Base-by-base conservation (phyloP, 768 basidiomycete genomes). In the Amanita rimosa region DNA sequence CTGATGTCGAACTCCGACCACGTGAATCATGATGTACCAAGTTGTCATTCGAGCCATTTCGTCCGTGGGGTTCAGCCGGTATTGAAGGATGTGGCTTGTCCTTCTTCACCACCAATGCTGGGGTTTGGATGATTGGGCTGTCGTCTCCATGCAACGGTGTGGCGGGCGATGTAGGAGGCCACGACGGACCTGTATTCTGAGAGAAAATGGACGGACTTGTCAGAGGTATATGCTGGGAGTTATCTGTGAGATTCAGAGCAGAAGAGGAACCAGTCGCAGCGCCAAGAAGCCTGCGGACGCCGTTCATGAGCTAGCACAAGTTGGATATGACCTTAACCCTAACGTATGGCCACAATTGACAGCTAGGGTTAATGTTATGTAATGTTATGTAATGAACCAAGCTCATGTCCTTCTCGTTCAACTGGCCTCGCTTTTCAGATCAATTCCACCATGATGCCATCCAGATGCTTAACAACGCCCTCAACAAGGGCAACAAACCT, bases 401-500 rank as follows among this genome's bases (percentile, higher is more conserved):
- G 42, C 54, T 47, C 42, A 88, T 88, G 86, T 87, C 85, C 57
- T 91, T 91, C 66, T 81, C 83, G 49, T 99, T 99, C 69, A 77
- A 92, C 73, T 97, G 91, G 87, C 94, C 95, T 48, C 81, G 87
- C 51, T 98, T 98, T 68, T 94, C 90, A 46, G 91, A 93, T 73
- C 85, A 87, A 66, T 97, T 97, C 60, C 92, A 96, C 69, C 80
- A 83, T 62, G 86, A 95, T 79, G 95, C 95, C 26, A 90, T 92
- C 54, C 83, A 89, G 56, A 93, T 96, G 88, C 85, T 98, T 69
- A 92, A 93, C 55, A 84, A 81, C n/a, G 89, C 90, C 37, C 86
- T 94, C 65, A 92, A 92, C 74, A 91, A 96, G 73, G 96, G 96
- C 54, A 86, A 83, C 69, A 97, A 96, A 62, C 96, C 95, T 1